Evolutionary conservation across 2,329 filamentous ascomycete species (phyloP), one percentile per base, ranked within the genome.

Genomic region (Huntiella decipiens): DNA sequence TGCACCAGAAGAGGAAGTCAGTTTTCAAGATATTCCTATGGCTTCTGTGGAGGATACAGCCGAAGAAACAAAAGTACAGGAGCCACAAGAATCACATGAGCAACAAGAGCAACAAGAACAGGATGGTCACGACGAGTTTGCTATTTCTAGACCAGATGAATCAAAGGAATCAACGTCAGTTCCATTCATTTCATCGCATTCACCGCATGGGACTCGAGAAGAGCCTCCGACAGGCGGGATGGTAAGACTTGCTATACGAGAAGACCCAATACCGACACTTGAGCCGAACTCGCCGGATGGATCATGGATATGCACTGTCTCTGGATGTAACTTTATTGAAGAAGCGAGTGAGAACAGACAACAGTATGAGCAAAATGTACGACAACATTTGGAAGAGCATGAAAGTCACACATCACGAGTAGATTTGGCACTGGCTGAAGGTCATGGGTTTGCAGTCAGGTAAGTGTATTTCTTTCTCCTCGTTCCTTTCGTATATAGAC

Each of bases 271-370:
- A 8, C 71, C 70, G 0, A 66, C 67, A 3, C 60, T 62, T 5
- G 59, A 57, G 3, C 66, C 73, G 0, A 63, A 66, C 32, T 76
- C 73, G 0, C 71, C 74, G 0, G 66, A 74, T 49, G 71, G 77
- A 45, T 74, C 74, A 0, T 85, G 79, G 79, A 63, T 63, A 1
- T 85, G 80, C 54, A 68, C 70, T 4, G 67, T 79, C 50, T 71
- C 74, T 64, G 75, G 70, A 17, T 85, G 80, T 54, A 62, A 62
- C 34, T 76, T 76, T 53, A 66, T 77, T 36, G 73, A 83, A 8
- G 76, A 77, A 50, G 68, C 67, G 2, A 74, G 73, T n/a, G 69
- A 74, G 38, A 65, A 70, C 37, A 60, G 67, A 3, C 64, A 67
- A 0, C 72, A 71, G 17, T 68, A 73, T 49, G 60, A 65, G 4